Percentiles rank a stretch among this genome's conserved stretches.
Evolutionary conservation across 1,139 yeast species (phyloP).

Genomic region (Saccharomyces hybrid): DNA sequence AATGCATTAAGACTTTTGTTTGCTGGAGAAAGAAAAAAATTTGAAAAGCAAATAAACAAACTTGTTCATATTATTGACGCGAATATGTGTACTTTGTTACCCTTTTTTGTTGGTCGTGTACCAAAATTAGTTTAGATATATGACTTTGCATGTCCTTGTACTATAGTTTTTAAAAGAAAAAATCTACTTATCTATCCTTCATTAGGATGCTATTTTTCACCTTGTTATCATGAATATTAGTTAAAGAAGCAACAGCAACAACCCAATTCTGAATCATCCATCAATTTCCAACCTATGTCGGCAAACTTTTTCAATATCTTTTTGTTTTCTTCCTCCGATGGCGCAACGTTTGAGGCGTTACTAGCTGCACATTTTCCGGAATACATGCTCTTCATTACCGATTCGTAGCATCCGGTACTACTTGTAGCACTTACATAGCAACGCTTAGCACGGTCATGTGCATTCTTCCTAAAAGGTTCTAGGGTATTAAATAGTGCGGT

Average conservation of each 20-base stretch:
- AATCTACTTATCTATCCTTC: neutral
- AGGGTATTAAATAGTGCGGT: slow-evolving; percentile 24
- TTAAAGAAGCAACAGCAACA: slow-evolving; percentile 14
- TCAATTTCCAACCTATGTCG: slow-evolving; percentile 23
- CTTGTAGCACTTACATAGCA: neutral
- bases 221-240: neutral
- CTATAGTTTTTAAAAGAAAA: neutral
- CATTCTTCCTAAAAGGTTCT: slow-evolving; percentile 19
- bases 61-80: neutral
- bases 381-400: neutral
- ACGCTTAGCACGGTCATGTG: slow-evolving; percentile 2
- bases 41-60: neutral
- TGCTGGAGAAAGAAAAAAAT: neutral
- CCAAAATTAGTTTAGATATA: neutral
- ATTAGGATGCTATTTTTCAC: neutral
- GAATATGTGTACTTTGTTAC: neutral
- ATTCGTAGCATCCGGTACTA: neutral
- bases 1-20: slow-evolving; percentile 24
- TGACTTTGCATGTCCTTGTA: neutral
- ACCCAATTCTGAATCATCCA: slow-evolving; percentile 29
- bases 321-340: slow-evolving; percentile 1
- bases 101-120: neutral
- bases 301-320: slow-evolving; percentile 14
- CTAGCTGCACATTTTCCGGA: neutral
- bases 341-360: slow-evolving; percentile 1